A percentile compares a stretch with the other conserved stretches of the same genome.
Conservation (phyloP, 2,329 filamentous ascomycete genomes). For the Colletotrichum lindemuthianum region DNA sequence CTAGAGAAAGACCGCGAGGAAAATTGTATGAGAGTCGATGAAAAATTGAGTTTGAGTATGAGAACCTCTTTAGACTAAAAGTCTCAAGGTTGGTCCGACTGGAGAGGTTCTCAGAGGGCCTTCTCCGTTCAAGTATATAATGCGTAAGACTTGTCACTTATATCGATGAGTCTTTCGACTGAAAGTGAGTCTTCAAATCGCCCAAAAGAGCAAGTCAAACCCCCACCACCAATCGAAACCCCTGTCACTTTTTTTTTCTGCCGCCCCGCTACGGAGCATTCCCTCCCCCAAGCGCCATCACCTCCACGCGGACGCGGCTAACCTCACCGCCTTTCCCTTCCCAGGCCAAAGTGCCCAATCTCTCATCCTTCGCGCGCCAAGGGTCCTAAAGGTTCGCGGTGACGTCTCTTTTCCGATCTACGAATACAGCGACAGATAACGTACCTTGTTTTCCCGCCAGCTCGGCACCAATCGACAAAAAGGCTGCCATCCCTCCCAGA, state of each 20-base stretch:
- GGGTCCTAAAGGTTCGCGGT: slow-evolving; percentile 20
- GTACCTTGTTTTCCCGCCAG: slow-evolving; percentile 15
- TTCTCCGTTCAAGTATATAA: too few relatives aligned
- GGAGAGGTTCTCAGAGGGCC: too few relatives aligned
- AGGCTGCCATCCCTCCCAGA: too few relatives aligned
- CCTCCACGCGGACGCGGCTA: too few relatives aligned
- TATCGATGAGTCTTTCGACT: slow-evolving; percentile 31
- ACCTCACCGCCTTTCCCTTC: slow-evolving; percentile 23
- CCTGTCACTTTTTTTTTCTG: slow-evolving; percentile 29
- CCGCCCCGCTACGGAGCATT: neutral
- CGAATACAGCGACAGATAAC: slow-evolving; percentile 12
- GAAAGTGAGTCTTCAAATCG: slow-evolving; percentile 29
- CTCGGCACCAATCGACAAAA: slow-evolving; percentile 6
- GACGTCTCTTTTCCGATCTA: slow-evolving; percentile 23
- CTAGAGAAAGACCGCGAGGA: neutral
- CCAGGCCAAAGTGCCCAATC: neutral
- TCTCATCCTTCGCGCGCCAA: slow-evolving; percentile 18
- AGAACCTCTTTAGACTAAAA: neutral
- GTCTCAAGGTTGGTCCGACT: too few relatives aligned
- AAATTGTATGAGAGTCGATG: neutral
- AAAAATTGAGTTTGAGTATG: neutral
- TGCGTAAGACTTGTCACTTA: slow-evolving; percentile 22
- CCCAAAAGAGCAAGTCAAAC: slow-evolving; percentile 25
- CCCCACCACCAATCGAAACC: slow-evolving; percentile 21
- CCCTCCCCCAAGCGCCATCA: too few relatives aligned